Evolutionary conservation across 805 yeast species (phyloP).

Genomic region (Starmerella lactis-condensi): DNA sequence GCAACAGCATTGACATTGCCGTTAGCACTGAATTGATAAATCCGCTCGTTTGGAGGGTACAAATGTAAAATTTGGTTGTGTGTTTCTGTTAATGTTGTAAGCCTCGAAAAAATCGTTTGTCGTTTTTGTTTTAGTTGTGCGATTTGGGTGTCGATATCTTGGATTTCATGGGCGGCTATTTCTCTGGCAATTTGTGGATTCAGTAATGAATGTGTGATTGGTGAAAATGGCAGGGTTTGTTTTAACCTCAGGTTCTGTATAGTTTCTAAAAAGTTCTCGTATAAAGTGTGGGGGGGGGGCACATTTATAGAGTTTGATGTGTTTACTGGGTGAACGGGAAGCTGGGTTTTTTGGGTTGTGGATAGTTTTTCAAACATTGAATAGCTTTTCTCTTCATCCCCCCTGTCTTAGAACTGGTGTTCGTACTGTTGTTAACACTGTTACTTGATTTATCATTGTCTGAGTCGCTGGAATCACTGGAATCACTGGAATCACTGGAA

Average conservation of each 20-base stretch:
- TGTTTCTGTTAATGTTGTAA: conserved; percentile 28
- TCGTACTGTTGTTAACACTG: no score
- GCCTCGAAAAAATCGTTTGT: conserved; percentile 41
- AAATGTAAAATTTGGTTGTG: conserved; percentile 40
- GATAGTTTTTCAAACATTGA: conserved; percentile 6
- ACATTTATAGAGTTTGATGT: no score
- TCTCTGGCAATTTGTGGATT: no score
- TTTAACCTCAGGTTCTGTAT: no score
- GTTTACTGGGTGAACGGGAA: conserved; percentile 5
- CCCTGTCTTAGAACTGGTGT: no score
- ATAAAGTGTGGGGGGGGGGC: no score
- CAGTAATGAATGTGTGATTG: no score
- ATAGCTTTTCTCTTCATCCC: conserved; percentile 7
- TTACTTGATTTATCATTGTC: no score
- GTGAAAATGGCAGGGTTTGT: no score
- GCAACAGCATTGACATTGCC: conserved; percentile 43
- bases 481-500: no score
- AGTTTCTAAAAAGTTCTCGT: no score
- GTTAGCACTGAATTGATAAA: conserved; percentile 35
- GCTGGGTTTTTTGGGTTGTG: conserved; percentile 8
- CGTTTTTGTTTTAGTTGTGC: conserved; percentile 34
- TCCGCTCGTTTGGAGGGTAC: conserved; percentile 40
- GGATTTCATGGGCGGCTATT: conserved; percentile 43
- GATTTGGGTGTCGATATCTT: conserved; percentile 43
- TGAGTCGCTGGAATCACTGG: conserved; percentile 1